Conservation (phyloP, 1,139 yeast species). For the Tardiomyces blankii region DNA sequence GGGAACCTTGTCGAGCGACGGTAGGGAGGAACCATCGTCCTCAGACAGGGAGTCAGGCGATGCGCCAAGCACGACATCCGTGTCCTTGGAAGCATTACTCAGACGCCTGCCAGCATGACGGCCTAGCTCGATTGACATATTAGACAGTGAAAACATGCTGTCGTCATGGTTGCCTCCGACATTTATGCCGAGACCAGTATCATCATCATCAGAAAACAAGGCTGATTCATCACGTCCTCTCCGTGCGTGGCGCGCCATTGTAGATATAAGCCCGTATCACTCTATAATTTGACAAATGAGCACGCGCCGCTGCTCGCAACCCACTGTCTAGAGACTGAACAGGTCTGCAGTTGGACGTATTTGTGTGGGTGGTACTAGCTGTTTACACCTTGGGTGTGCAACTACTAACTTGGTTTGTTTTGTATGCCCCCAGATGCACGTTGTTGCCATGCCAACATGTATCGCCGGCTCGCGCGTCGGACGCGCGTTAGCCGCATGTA, state of each 20-base stretch:
- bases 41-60: background rate
- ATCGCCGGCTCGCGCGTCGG: no score
- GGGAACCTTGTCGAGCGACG: background rate
- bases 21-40: background rate
- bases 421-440: no score
- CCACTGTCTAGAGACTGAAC: no score
- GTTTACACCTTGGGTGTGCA: no score
- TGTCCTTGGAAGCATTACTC: background rate
- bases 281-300: no score
- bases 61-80: background rate
- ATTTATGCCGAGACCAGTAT: background rate
- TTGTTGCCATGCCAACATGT: no score
- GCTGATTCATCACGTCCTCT: background rate
- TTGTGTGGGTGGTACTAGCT: no score
- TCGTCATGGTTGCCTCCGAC: background rate
- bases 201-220: background rate
- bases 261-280: no score
- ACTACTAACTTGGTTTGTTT: no score
- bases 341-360: no score
- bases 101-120: background rate
- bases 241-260: background rate
- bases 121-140: background rate
- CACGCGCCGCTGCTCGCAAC: no score
- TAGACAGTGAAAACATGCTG: background rate
- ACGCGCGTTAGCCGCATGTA: no score